A percentile compares a stretch with the other conserved stretches of the same genome.
Conservation (phyloP, 208 protist species). For the Acanthamoeba royreba region DNA sequence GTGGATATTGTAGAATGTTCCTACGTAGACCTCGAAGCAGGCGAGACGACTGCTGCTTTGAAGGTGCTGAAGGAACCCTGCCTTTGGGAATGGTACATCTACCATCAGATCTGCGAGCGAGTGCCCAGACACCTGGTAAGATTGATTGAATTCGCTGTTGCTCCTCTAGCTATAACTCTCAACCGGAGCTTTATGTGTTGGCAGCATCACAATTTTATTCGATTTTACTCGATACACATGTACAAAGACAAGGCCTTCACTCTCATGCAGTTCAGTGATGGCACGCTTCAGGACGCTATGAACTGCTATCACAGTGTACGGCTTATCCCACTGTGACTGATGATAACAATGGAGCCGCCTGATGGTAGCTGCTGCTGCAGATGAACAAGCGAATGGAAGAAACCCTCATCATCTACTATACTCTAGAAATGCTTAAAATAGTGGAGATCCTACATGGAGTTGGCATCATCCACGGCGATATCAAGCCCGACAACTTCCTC, state of each 20-base stretch:
- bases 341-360: background rate
- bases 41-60: background rate
- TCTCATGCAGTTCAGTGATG: background rate
- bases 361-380: background rate
- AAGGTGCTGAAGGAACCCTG: constrained; percentile 39
- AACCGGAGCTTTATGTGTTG: background rate
- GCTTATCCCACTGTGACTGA: background rate
- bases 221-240: background rate
- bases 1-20: background rate
- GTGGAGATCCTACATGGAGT: constrained; percentile 35
- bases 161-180: too few relatives aligned
- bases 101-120: constrained; percentile 15
- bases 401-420: constrained; percentile 50
- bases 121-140: background rate
- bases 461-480: constrained; percentile 58
- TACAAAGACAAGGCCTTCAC: background rate
- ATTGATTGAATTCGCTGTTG: too few relatives aligned
- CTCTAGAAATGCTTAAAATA: constrained; percentile 43
- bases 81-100: constrained; percentile 62
- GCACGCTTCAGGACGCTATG: background rate
- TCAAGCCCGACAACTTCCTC: constrained; percentile 43
- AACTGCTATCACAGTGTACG: background rate
- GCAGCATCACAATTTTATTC: background rate
- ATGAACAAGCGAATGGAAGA: constrained; percentile 21
- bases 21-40: background rate